These are phyloP conservation scores for Arabis hirsuta DNA, from an alignment of 345 rosid species.

Conservation along the genomic window DNA sequence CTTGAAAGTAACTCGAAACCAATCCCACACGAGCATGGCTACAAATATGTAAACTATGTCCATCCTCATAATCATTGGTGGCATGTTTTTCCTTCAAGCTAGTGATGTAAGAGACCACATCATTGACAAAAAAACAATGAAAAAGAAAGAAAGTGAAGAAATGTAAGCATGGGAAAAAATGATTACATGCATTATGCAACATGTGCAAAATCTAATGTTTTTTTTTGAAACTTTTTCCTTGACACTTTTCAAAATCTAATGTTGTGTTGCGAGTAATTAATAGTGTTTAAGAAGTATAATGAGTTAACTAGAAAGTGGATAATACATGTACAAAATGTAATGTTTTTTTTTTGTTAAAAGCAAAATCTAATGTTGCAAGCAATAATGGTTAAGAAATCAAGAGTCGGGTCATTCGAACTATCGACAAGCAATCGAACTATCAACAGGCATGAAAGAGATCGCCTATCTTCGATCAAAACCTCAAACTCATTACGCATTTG, in stretches of 20 bases:
- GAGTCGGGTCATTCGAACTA: no score
- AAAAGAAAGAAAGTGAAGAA: not conserved
- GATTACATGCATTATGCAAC: constrained; percentile 13
- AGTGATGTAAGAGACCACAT: constrained; percentile 32
- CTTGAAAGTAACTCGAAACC: constrained; percentile 38
- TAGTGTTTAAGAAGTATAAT: no score
- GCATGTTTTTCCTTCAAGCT: constrained; percentile 25
- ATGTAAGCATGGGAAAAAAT: constrained; percentile 30
- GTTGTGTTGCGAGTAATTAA: no score
- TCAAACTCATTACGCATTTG: no score
- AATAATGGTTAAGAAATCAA: no score
- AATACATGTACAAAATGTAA: not conserved
- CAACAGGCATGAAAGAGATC: no score
- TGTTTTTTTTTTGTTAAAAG: no score
- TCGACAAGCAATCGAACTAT: no score
- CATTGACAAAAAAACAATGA: constrained; percentile 1
- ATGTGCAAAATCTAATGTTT: constrained; percentile 10
- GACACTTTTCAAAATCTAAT: not conserved
- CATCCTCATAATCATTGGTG: constrained; percentile 33
- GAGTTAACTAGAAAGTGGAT: no score
- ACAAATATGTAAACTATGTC: constrained; percentile 1
- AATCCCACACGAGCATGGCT: constrained; percentile 39
- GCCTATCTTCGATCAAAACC: no score
- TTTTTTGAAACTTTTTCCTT: no score
- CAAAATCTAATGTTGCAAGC: not conserved